A percentile compares a stretch with the other conserved stretches of the same genome.
Conservation (phyloP, 148 eudicot genomes). For the Rheum nobile region DNA sequence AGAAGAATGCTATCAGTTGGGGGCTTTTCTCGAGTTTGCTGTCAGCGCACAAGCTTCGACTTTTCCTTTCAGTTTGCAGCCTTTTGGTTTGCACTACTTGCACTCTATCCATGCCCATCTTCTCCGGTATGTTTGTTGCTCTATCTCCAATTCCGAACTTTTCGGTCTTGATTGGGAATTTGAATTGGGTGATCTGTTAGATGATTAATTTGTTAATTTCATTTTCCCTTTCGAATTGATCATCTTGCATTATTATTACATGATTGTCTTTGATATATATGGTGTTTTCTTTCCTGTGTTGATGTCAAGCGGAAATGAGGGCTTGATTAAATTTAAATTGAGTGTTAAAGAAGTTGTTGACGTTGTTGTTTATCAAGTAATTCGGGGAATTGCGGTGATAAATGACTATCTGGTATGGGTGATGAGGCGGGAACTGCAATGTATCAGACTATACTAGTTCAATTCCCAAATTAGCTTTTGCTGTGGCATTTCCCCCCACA, state of each 20-base stretch:
- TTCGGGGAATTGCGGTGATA: neutral
- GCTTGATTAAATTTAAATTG: neutral
- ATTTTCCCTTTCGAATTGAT: neutral
- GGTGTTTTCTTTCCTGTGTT: neutral
- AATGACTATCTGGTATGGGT: neutral
- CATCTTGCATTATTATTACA: neutral
- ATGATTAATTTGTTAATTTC: neutral
- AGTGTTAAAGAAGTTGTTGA: neutral
- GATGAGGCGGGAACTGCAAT: neutral
- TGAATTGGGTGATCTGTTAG: neutral
- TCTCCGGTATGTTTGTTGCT: slow-evolving; percentile 38
- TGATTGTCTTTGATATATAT: too few species aligned
- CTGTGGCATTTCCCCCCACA: too few species aligned
- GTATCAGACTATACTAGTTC: neutral
- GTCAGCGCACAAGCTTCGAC: slow-evolving; percentile 41
- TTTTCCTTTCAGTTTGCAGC: slow-evolving; percentile 32
- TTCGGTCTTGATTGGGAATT: neutral
- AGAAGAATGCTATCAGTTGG: slow-evolving; percentile 50
- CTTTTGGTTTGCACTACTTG: slow-evolving; percentile 61
- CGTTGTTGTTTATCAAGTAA: neutral
- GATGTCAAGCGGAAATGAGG: neutral
- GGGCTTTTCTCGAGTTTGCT: slow-evolving; percentile 50
- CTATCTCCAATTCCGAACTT: neutral
- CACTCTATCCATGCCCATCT: slow-evolving; percentile 74
- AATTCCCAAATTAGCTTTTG: neutral